Base-by-base conservation (phyloP, 23 red algal species). In the Gracilaria caudata region DNA sequence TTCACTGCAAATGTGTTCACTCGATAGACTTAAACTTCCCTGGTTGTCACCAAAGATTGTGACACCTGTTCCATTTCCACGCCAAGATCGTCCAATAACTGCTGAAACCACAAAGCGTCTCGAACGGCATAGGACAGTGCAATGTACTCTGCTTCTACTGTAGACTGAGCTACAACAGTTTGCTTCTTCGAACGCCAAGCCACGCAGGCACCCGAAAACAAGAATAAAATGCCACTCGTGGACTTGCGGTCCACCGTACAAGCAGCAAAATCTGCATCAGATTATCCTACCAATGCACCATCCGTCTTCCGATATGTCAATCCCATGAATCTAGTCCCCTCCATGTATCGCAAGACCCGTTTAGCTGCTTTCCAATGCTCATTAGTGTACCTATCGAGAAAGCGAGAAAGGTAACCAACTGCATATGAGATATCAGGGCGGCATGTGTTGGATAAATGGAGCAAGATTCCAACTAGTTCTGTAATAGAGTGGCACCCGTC, bases 101-200 rank as follows among this genome's bases (percentile, higher is more conserved):
- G 7, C 7, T 23, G 35, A 23, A 72, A 33, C 60, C 4, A 85
- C 23, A 85, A 24, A 36, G 32, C 25, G 7, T 85, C 57, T 1
- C 81, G 24, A 55, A 85, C 81, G 8, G 81, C 57, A 70, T 54
- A 70, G 17, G 51, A 23, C 57, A 68, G 4, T 23, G 81, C 20
- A 1, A 85, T 34, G 29, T 85, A 85, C 81, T 85, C 81, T 39
- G 81, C 21, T 58, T 85, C 81, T 20, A 25, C 58, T 55, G 81
- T 39, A 39, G 64, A 73, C 38, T 85, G 59, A 3, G 59, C 80
- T 6, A 83, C 80, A 16, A 66, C 37, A 32, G 19, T 36, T 68
- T 83, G 53, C 43, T 66, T 83, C 81, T 72, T 85, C 13, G 24
- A 64, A 11, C 61, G 17, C 81, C 81, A 85, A 23, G 64, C 4